A percentile compares a stretch with the other conserved stretches of the same genome.
These are phyloP conservation scores for Petasospora fabianii DNA, from an alignment of 1,139 yeast genomes.

Conservation along the genomic window DNA sequence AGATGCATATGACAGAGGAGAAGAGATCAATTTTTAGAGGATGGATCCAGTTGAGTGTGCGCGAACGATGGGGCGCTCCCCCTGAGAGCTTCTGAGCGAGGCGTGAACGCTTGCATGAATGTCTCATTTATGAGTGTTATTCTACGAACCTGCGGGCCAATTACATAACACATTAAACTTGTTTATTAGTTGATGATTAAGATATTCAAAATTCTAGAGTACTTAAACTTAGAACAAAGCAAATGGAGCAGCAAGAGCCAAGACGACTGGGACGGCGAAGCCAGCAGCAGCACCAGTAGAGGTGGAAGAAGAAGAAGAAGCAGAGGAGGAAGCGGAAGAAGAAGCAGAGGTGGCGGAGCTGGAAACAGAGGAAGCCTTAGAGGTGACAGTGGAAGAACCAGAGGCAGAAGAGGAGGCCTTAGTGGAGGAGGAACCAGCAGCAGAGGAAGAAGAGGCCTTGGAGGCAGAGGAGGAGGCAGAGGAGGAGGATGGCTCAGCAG, in stretches of 20 bases:
- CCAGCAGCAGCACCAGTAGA: slow-evolving; percentile 8
- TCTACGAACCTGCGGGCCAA: too few relatives aligned
- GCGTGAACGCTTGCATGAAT: too few relatives aligned
- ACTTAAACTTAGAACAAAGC: slow-evolving; percentile 13
- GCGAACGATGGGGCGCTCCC: too few relatives aligned
- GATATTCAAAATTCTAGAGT: too few relatives aligned
- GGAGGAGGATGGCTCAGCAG: slow-evolving; percentile 1
- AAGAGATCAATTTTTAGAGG: too few relatives aligned
- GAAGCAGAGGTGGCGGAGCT: not conserved
- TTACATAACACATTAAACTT: too few relatives aligned
- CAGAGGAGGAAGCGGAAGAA: slow-evolving; percentile 3
- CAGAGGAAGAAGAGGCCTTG: slow-evolving; percentile 25
- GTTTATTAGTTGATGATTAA: too few relatives aligned
- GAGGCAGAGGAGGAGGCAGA: slow-evolving; percentile 18
- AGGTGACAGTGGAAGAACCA: not conserved
- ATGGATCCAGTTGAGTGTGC: too few relatives aligned
- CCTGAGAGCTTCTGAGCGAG: too few relatives aligned
- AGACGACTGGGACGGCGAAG: slow-evolving; percentile 9
- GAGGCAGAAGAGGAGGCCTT: slow-evolving; percentile 18
- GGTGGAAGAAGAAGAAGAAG: slow-evolving; percentile 4
- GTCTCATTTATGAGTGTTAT: too few relatives aligned
- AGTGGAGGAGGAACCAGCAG: slow-evolving; percentile 19
- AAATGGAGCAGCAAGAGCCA: slow-evolving; percentile 9
- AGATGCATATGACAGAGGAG: too few relatives aligned
- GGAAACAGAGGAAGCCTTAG: slow-evolving; percentile 1